Percentiles rank a stretch among this genome's conserved stretches.
These are phyloP conservation scores for Leccinellum rugosiceps DNA, from an alignment of 768 basidiomycete species.

Conservation along the genomic window DNA sequence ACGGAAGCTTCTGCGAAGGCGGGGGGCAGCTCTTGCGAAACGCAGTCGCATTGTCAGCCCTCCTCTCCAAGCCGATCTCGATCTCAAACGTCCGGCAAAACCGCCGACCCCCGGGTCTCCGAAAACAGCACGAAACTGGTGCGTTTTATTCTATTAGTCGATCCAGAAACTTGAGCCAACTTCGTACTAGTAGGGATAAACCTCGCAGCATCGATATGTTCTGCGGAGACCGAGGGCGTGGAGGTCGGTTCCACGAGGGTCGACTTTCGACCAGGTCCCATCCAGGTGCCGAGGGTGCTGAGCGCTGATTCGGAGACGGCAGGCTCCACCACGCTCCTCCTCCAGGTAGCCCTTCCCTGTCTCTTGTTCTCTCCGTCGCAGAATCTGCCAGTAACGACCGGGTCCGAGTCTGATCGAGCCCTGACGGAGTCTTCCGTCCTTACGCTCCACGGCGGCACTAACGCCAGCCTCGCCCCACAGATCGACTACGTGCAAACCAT, in stretches of 20 bases:
- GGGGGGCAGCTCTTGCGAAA: conserved; percentile 78
- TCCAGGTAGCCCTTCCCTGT: conserved; percentile 70
- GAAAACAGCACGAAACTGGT: conserved; percentile 73
- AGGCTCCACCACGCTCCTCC: conserved; percentile 65
- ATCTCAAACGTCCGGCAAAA: conserved; percentile 60
- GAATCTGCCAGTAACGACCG: too few species aligned
- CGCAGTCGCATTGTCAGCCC: conserved; percentile 59
- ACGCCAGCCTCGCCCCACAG: conserved; percentile 68
- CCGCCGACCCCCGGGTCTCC: conserved; percentile 62
- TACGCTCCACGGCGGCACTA: conserved; percentile 66
- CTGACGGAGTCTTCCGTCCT: conserved; percentile 49
- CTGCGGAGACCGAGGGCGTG: conserved; percentile 54
- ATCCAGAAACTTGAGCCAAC: neutral
- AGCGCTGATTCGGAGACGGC: conserved; percentile 55
- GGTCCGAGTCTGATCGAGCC: neutral
- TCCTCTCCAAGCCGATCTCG: conserved; percentile 56
- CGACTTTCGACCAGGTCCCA: conserved; percentile 52
- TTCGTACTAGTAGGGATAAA: conserved; percentile 56
- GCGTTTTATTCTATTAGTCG: neutral
- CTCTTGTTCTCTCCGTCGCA: conserved; percentile 49
- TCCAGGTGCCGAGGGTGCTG: conserved; percentile 40
- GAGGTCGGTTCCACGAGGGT: conserved; percentile 49
- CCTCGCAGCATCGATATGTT: conserved; percentile 59
- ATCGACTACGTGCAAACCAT: conserved; percentile 68
- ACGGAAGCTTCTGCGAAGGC: conserved; percentile 46